Evolutionary conservation across 352 stramenopile species (phyloP), one percentile per base, ranked within the genome.

Genomic region (Pythium aristosporum): DNA sequence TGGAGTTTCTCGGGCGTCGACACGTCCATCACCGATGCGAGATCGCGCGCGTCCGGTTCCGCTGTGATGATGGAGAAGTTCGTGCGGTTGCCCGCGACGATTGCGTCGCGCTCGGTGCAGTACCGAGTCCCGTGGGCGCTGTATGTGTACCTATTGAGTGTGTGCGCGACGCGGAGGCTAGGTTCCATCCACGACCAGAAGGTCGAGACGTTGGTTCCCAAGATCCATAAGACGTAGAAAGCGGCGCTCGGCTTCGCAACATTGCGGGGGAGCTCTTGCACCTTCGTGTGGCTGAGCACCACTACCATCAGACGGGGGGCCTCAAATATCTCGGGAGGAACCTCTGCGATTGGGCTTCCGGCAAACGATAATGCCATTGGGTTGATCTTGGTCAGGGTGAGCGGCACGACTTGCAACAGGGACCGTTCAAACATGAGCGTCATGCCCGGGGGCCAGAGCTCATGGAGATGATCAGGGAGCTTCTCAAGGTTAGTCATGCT

Each of bases 131-230:
- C 57, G 32, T 50, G 13, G 6, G 57, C 44, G 44, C 50, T 48
- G 46, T 56, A 56, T 8, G 55, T 32, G 1, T 18, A 2, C 6
- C 18, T 37, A 12, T 37, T 20, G 11, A 49, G 8, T 8, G 34
- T 7, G 6, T 39, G 34, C 34, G 34, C 12, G 11, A 20, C 3
- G 11, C 34, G 34, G 8, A 39, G 8, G 34, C 8, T 15, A 2
- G 34, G 34, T 9, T 63, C 46, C 44, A 63, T 55, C 44, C 46
- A 56, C 20, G 57, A 49, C 46, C 44, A 56, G 16, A 63, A 48
- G 6, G 20, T 47, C 12, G 57, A 50, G 6, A 63, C 32, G 20
- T 63, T 63, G 3, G 57, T 63, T n/a, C 23, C 20, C 2, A 28
- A 3, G n/a, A 63, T 1, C 5, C 36, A 48, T 5, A 63, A 6